These are phyloP conservation scores for Rosa rugosa DNA, from an alignment of 306 rosid genomes.

Conservation along the genomic window DNA sequence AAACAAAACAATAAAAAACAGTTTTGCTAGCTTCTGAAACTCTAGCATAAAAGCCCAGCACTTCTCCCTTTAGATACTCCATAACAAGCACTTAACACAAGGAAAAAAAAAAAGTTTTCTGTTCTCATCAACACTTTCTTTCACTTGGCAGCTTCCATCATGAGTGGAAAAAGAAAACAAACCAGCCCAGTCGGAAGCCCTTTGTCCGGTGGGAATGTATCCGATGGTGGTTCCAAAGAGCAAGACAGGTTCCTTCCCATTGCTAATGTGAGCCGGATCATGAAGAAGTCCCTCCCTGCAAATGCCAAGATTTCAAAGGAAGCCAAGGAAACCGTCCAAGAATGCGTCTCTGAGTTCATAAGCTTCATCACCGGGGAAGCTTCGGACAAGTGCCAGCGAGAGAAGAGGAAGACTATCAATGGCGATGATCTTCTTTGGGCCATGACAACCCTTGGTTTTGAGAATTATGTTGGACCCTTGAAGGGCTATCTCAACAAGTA, in stretches of 20 bases:
- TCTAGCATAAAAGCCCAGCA: conserved; percentile 25
- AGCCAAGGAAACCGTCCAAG: conserved; percentile 83
- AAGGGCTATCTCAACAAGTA: conserved; percentile 65
- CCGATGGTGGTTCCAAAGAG: conserved; percentile 60
- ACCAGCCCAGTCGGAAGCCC: conserved; percentile 74
- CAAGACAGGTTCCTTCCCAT: conserved; percentile 85
- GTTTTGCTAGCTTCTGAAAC: neutral
- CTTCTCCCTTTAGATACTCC: conserved; percentile 1
- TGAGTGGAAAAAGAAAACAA: conserved; percentile 60
- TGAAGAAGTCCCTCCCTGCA: conserved; percentile 80
- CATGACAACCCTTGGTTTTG: conserved; percentile 82
- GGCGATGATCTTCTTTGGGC: conserved; percentile 95
- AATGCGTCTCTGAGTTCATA: conserved; percentile 87
- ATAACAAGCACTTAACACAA: conserved; percentile 2
- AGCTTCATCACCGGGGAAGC: conserved; percentile 93
- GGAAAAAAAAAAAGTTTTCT: neutral
- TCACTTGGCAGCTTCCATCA: conserved; percentile 11
- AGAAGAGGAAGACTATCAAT: conserved; percentile 81
- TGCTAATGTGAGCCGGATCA: conserved; percentile 83
- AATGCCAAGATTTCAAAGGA: conserved; percentile 86
- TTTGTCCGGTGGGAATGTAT: conserved; percentile 58
- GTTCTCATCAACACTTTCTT: neutral
- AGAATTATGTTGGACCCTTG: conserved; percentile 71
- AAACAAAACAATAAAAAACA: neutral
- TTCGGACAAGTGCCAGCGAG: conserved; percentile 82